These are phyloP conservation scores for Pseudogymnoascus sp. DNA, from an alignment of 2,329 filamentous ascomycete genomes.

Conservation along the genomic window DNA sequence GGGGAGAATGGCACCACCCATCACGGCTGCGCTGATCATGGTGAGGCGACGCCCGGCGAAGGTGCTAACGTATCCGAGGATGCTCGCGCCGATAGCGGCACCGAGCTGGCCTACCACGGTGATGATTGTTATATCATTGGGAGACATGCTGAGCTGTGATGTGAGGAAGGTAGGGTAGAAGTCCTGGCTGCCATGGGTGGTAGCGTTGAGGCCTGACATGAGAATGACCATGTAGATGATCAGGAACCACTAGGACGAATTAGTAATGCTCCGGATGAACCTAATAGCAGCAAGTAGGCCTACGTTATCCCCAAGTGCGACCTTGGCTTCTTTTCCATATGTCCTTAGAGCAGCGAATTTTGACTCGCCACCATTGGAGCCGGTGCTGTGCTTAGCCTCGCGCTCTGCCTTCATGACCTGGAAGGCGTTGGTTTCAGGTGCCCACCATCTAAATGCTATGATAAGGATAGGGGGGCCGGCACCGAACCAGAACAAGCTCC, in stretches of 20 bases:
- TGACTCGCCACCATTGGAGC: conserved; percentile 56
- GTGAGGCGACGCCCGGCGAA: conserved; percentile 57
- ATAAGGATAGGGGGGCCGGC: conserved; percentile 69
- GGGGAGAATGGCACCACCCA: conserved; percentile 67
- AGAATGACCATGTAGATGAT: conserved; percentile 73
- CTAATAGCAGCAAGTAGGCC: too few relatives aligned
- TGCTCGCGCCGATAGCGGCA: conserved; percentile 54
- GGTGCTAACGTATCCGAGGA: conserved; percentile 56
- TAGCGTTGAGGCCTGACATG: conserved; percentile 81
- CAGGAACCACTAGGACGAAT: conserved; percentile 62
- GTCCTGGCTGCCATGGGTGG: conserved; percentile 25
- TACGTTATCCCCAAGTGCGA: conserved; percentile 51
- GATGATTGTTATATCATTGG: conserved; percentile 47
- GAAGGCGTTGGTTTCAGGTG: conserved; percentile 71
- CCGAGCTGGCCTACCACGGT: conserved; percentile 62
- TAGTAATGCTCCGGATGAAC: too few relatives aligned
- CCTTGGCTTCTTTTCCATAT: conserved; percentile 65
- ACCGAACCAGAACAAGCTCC: conserved; percentile 79
- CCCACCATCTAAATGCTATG: conserved; percentile 63
- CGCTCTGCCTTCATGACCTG: conserved; percentile 56
- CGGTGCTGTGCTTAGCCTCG: conserved; percentile 47
- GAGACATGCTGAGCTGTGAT: conserved; percentile 35
- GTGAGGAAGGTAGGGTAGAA: conserved; percentile 48
- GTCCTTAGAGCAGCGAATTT: conserved; percentile 54
- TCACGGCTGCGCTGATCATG: conserved; percentile 52